Base-by-base conservation (phyloP, 2,329 filamentous ascomycete genomes). In the Triangularia setosa region DNA sequence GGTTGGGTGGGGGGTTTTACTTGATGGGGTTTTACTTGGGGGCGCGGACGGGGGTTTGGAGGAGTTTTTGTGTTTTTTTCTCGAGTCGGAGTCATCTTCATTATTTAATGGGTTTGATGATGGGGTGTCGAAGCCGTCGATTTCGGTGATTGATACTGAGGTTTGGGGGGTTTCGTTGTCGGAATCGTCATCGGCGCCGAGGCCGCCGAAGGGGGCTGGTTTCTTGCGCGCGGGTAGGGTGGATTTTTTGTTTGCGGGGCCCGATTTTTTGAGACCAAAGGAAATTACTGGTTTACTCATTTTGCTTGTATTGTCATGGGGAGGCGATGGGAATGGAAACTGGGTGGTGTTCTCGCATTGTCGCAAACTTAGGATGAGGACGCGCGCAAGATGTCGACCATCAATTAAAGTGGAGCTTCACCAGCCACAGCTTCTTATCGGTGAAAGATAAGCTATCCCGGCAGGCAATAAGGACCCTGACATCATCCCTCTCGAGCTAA, bases 211-310 rank as follows among this genome's bases (percentile, higher is more conserved):
- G 67, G 86, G 80, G 1, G 69, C 63, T 18, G 82, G 77, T 72
- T 83, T 87, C 69, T 81, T 78, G 69, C 81, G 85, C 1, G 77
- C 73, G 2, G 81, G 35, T 14, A 53, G 80, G 28, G 77, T 77
- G 4, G 82, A 77, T 70, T 85, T 87, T 2, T 48, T 48, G 18
- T n/a, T 21, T 8, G 80, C 76, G 65, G 76, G 75, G 62, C 76
- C 77, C 1, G 80, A 73, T 74, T 89, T 90, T 72, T 87, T 88
- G 58, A 90, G 80, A 59, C 87, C 88, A 69, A 82, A 82, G 44
- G 80, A 79, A 23, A 83, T 70, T 23, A 73, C 76, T n/a, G 80
- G 79, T 65, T 81, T 83, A 73, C 77, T 81, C 80, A 83, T 83
- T 27, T 3, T 55, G 21, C 12, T 14, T 28, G 23, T 55, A 16